phyloP scores from a whole-genome alignment of 2,329 filamentous ascomycete species.

The Alternaria solani region DNA sequence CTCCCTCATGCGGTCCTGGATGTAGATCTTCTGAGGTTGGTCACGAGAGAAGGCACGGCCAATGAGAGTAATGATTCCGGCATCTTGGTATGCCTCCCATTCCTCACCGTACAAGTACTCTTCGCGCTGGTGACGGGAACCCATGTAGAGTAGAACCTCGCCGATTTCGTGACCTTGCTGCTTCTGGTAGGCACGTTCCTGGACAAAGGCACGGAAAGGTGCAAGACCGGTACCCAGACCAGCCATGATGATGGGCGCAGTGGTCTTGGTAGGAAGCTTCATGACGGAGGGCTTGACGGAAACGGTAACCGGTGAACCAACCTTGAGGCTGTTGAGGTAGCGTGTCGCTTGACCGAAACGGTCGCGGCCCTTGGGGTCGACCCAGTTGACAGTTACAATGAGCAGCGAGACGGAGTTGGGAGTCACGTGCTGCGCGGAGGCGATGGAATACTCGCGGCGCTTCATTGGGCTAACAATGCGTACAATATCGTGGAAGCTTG shows the following conservation, averaged over 20 bases:
- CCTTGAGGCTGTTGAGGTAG: slow-evolving; percentile 79
- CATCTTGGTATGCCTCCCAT: slow-evolving; percentile 97
- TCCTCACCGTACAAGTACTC: slow-evolving; percentile 99
- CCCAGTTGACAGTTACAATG: slow-evolving; percentile 97
- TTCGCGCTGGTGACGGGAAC: slow-evolving; percentile 94
- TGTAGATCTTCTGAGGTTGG: slow-evolving; percentile 98
- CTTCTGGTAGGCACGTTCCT: slow-evolving; percentile 98
- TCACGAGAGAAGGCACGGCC: slow-evolving; percentile 95
- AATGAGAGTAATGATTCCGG: slow-evolving; percentile 92
- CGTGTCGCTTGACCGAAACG: slow-evolving; percentile 93
- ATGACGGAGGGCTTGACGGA: slow-evolving; percentile 98
- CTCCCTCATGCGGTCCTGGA: slow-evolving; percentile 97
- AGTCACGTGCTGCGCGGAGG: slow-evolving; percentile 93
- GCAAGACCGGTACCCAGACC: slow-evolving; percentile 97
- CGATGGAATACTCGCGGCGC: slow-evolving; percentile 98
- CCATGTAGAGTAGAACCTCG: slow-evolving; percentile 92
- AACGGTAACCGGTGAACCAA: slow-evolving; percentile 83
- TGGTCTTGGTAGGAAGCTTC: slow-evolving; percentile 91
- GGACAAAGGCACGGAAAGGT: slow-evolving; percentile 98
- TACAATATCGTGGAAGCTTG: slow-evolving; percentile 85
- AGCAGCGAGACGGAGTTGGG: slow-evolving; percentile 90
- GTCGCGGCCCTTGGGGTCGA: slow-evolving; percentile 84
- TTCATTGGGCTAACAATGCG: slow-evolving; percentile 91
- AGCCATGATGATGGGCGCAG: slow-evolving; percentile 96
- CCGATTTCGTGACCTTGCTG: slow-evolving; percentile 96